Evolutionary conservation across 768 basidiomycete genomes (phyloP), one percentile per base, ranked within the genome.

Genomic region (Trametes coccinea): DNA sequence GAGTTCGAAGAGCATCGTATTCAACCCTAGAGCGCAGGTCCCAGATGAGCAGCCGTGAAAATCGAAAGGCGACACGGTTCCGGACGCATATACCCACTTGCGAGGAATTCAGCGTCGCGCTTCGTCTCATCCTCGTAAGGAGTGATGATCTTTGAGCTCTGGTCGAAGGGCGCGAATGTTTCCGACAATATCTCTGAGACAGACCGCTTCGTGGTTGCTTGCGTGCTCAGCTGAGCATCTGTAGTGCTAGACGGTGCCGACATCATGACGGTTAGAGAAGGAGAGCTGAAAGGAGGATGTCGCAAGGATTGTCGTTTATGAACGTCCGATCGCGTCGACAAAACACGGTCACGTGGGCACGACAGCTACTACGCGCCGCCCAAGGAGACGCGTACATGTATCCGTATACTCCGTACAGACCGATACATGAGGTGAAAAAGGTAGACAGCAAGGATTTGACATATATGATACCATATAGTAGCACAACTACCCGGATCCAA

Each of bases 51-150:
- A 22, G 1, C 22, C 22, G 22, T 22, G 22, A 22, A 22, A 1
- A 1, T 22, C 22, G 22, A 22, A 22, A 22, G 22, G 22, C 22
- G 48, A 13, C 8, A 14, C 5, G 14, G 1, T 31, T 7, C 4
- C 30, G 14, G 41, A 43, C 46, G 58, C 67, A 67, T 66, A 65
- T 61, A 70, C 76, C 51, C 67, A 78, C 77, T 72, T 66, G 75
- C 66, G 39, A 73, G 58, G 65, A 75, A 76, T 46, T 72, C 71
- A 0, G 62, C 69, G 41, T 77, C 77, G 8, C 75, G 64, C 30
- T 69, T 70, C 2, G 65, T 56, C 60, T 78, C 77, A 5, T 73
- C 66, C 33, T 76, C 73, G 57, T 76, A 77, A 0, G 77, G 77
- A 9, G 67, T 53, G 4, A 76, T 62, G 31, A 78, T 63, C n/a